Percentiles rank a stretch among this genome's conserved stretches.
phyloP scores from a whole-genome alignment of 257 asterid genomes.

The Pogostemon cablin region DNA sequence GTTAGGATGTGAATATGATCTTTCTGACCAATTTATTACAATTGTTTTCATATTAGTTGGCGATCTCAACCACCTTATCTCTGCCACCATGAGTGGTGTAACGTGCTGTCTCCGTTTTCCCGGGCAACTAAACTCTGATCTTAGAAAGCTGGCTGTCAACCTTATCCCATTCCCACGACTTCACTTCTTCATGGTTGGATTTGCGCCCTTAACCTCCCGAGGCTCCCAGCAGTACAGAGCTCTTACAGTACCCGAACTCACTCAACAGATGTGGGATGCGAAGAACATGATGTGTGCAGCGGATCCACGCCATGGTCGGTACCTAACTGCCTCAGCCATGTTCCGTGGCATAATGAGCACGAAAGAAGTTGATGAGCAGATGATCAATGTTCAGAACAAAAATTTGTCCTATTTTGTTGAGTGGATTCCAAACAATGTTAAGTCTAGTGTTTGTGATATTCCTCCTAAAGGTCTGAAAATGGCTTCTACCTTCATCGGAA shows the following conservation, averaged over 20 bases:
- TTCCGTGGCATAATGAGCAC: too few species aligned
- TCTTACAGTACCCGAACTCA: conserved; percentile 44
- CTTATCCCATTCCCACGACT: conserved; percentile 50
- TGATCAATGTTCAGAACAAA: too few species aligned
- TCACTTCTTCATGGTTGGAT: conserved; percentile 50
- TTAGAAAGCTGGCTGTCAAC: conserved; percentile 45
- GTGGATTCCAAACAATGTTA: conserved; percentile 46
- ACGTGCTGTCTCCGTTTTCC: conserved; percentile 29
- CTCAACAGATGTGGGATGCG: conserved; percentile 49
- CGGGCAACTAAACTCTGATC: conserved; percentile 52
- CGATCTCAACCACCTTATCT: too few species aligned
- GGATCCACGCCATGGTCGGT: too few species aligned
- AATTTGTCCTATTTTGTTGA: too few species aligned
- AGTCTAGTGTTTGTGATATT: conserved; percentile 53
- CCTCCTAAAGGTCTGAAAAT: conserved; percentile 52
- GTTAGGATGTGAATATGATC: too few species aligned
- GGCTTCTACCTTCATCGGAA: conserved; percentile 52
- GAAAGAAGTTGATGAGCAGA: too few species aligned
- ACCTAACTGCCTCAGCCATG: too few species aligned
- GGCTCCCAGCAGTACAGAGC: conserved; percentile 53
- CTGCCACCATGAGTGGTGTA: too few species aligned
- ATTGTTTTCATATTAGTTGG: too few species aligned
- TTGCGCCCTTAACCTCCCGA: conserved; percentile 45
- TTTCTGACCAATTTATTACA: too few species aligned
- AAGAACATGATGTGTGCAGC: too few species aligned